phyloP scores from a whole-genome alignment of 768 basidiomycete species.

The Serendipita sp. region DNA sequence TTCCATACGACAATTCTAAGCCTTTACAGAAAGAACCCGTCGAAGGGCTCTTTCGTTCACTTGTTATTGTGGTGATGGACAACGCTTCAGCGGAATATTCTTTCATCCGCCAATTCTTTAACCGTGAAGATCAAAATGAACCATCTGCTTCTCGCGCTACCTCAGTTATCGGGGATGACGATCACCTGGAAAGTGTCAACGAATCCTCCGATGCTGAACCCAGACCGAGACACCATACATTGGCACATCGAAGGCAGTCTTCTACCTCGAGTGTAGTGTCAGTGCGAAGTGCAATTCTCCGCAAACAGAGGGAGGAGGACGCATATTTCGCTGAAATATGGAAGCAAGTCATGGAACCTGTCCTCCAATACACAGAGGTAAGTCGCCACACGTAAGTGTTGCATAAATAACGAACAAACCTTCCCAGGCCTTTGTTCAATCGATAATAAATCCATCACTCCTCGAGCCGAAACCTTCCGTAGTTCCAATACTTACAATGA shows the following conservation, averaged over 20 bases:
- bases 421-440: background rate
- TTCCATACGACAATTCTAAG: conserved; percentile 9
- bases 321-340: conserved; percentile 49
- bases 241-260: conserved; percentile 15
- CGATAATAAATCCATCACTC: conserved; percentile 14
- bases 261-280: background rate
- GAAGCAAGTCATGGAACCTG: conserved; percentile 89
- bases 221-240: background rate
- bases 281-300: background rate
- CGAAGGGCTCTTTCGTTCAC: conserved; percentile 73
- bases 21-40: conserved; percentile 52
- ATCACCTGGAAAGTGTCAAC: background rate
- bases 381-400: conserved; percentile 11
- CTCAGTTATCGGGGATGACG: background rate
- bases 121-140: conserved; percentile 13
- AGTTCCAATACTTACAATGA: conserved; percentile 74
- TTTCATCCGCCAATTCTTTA: conserved; percentile 77
- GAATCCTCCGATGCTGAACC: conserved; percentile 22
- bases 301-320: conserved; percentile 33
- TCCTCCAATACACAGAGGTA: conserved; percentile 71
- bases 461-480: conserved; percentile 62
- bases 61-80: conserved; percentile 82
- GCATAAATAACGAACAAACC: background rate
- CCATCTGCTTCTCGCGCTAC: conserved; percentile 4
- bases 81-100: conserved; percentile 87